phyloP scores from a whole-genome alignment of 2,329 filamentous ascomycete genomes.

The Penicillium brevicompactum region DNA sequence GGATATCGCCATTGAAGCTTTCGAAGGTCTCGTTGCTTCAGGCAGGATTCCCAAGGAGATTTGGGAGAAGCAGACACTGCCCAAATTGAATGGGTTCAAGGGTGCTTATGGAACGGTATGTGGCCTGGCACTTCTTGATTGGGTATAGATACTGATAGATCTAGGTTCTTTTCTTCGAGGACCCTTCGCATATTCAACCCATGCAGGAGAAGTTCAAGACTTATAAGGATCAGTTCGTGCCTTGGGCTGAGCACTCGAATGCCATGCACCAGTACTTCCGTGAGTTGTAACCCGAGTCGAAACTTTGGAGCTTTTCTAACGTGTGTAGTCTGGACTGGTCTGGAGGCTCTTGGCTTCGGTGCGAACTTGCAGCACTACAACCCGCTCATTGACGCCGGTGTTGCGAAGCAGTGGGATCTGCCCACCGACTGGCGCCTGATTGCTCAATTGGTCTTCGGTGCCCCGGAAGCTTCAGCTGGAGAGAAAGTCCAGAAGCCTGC shows the following conservation, averaged over 20 bases:
- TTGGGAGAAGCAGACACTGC: slow-evolving; percentile 54
- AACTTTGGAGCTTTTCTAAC: not conserved
- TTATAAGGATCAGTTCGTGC: slow-evolving; percentile 78
- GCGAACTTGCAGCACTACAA: slow-evolving; percentile 94
- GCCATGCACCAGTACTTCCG: slow-evolving; percentile 78
- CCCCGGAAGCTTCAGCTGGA: slow-evolving; percentile 55
- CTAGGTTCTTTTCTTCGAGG: slow-evolving; percentile 79
- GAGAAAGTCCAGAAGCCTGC: slow-evolving; percentile 68
- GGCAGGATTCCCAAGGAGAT: slow-evolving; percentile 50
- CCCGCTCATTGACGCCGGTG: slow-evolving; percentile 76
- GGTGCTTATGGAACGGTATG: slow-evolving; percentile 67
- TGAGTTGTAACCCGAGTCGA: slow-evolving; percentile 23
- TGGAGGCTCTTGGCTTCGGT: slow-evolving; percentile 81
- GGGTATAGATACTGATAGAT: not conserved
- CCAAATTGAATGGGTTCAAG: slow-evolving; percentile 63
- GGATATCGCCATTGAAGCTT: slow-evolving; percentile 67
- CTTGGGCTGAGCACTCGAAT: slow-evolving; percentile 74
- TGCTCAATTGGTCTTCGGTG: slow-evolving; percentile 83
- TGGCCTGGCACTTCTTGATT: not conserved
- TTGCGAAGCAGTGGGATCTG: slow-evolving; percentile 69
- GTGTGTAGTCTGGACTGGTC: slow-evolving; percentile 68
- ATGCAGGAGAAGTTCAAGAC: slow-evolving; percentile 69
- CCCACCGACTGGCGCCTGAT: slow-evolving; percentile 74
- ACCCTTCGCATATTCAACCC: slow-evolving; percentile 65
- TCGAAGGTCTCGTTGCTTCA: slow-evolving; percentile 69